Base-by-base conservation (phyloP, 129 eudicot genomes). In the Ambrosia trifida region DNA sequence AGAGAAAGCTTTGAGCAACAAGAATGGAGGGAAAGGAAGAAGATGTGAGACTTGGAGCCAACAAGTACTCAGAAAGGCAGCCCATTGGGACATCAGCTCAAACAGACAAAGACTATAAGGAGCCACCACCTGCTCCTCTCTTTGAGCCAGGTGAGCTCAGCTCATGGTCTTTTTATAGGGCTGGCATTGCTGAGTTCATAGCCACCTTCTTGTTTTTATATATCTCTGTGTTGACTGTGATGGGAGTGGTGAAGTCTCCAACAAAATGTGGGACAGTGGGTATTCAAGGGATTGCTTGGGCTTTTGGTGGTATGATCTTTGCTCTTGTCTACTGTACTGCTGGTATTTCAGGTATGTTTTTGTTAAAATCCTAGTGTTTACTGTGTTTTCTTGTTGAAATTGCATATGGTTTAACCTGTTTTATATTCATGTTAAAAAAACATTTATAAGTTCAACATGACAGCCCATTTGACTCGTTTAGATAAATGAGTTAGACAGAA, bases 301-400 rank as follows among this genome's bases (percentile, higher is more conserved):
- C 95, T 64, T 91, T 91, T 83, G 98, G 98, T 82, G 96, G 96
- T 51, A 89, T 91, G 96, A 91, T 91, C 82, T 91, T 91, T 82
- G 98, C 95, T 19, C 96, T 89, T 69, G 96, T 91, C 46, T 91
- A 91, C 86, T 91, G 95, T 64, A 90, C 97, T 63, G 95, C 95
- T 78, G 95, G 95, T 72, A 88, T 91, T 68, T 91, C 95, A 79
- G 97, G 97, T 86, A 36, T 53, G 41, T 4, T 20, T 33, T 6
- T 54, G 28, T 33, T 56, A 44, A 60, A 38, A 38, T n/a, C 53
- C 53, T 70, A n/a, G 30, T 44, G 11, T 44, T 68, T 56, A 36
- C n/a, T n/a, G n/a, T n/a, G n/a, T 33, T 13, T 60, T 24, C n/a
- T n/a, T n/a, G n/a, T 60, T 32, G 14, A 14, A 45, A 31, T 11